Percentiles rank a stretch among this genome's conserved stretches.
phyloP scores from a whole-genome alignment of 805 yeast genomes.

The Nematodospora valgi region DNA sequence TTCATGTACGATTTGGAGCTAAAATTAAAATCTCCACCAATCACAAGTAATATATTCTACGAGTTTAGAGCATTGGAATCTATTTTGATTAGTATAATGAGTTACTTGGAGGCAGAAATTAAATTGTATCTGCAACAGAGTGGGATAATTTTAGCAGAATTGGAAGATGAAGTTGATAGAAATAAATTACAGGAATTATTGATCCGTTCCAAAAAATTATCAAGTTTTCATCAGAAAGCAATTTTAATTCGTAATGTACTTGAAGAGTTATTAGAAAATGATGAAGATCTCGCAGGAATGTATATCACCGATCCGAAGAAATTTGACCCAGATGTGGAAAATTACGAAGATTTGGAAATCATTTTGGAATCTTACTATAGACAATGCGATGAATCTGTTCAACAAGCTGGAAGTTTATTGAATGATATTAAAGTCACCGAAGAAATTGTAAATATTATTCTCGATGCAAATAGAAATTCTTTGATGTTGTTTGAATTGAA shows the following conservation, averaged over 20 bases:
- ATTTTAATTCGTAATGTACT: conserved; percentile 73
- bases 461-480: conserved; percentile 89
- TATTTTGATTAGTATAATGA: conserved; percentile 76
- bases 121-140: conserved; percentile 55
- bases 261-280: conserved; percentile 81
- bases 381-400: conserved; percentile 91
- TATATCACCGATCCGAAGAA: conserved; percentile 51
- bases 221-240: conserved; percentile 72
- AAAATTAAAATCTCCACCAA: conserved; percentile 47
- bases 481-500: conserved; percentile 83
- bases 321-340: conserved; percentile 20
- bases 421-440: conserved; percentile 87
- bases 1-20: conserved; percentile 83
- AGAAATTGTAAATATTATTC: conserved; percentile 85
- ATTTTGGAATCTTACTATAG: conserved; percentile 83
- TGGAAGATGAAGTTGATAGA: conserved; percentile 79
- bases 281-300: conserved; percentile 80
- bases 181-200: conserved; percentile 69
- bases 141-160: conserved; percentile 59
- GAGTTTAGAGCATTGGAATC: conserved; percentile 85
- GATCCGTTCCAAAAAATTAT: conserved; percentile 66
- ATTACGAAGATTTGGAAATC: conserved; percentile 79
- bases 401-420: conserved; percentile 78
- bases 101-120: conserved; percentile 73
- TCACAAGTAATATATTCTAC: conserved; percentile 32